These are phyloP conservation scores for Lanmaoa rubissima DNA, from an alignment of 768 basidiomycete species.

Conservation along the genomic window DNA sequence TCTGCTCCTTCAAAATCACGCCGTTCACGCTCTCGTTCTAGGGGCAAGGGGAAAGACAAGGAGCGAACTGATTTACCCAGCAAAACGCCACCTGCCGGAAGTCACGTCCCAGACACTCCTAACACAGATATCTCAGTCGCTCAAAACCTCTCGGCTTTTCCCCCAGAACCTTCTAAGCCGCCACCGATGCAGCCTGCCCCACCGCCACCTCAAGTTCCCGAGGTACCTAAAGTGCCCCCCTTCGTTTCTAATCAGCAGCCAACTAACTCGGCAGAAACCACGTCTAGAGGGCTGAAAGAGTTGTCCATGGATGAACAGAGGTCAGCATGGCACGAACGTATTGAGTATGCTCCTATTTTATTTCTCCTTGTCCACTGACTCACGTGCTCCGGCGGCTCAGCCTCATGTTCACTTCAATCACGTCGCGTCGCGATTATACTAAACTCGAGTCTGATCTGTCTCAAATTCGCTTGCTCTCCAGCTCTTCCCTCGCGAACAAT, in stretches of 20 bases:
- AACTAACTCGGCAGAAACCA: background rate
- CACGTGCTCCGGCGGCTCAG: constrained; percentile 22
- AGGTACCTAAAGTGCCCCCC: constrained; percentile 18
- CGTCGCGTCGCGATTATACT: constrained; percentile 32
- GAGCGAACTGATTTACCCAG: background rate
- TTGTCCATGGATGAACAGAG: constrained; percentile 37
- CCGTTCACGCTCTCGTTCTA: constrained; percentile 14
- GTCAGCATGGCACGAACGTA: constrained; percentile 39
- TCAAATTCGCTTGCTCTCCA: constrained; percentile 24
- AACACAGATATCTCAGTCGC: background rate
- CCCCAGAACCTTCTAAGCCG: constrained; percentile 16
- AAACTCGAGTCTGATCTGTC: constrained; percentile 34
- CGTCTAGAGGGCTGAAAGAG: constrained; percentile 16
- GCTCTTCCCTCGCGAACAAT: constrained; percentile 21
- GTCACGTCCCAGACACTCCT: background rate
- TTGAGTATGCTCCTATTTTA: constrained; percentile 34
- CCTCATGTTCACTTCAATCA: constrained; percentile 35
- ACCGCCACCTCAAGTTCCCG: constrained; percentile 17
- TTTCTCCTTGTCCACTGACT: background rate
- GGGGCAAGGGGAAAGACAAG: constrained; percentile 4
- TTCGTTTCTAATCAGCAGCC: constrained; percentile 17
- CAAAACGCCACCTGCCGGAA: constrained; percentile 1
- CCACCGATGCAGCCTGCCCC: constrained; percentile 21
- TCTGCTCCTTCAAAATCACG: constrained; percentile 1
- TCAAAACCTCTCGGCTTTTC: background rate